phyloP scores from a whole-genome alignment of 768 basidiomycete species.

The Tulasnella sp. region DNA sequence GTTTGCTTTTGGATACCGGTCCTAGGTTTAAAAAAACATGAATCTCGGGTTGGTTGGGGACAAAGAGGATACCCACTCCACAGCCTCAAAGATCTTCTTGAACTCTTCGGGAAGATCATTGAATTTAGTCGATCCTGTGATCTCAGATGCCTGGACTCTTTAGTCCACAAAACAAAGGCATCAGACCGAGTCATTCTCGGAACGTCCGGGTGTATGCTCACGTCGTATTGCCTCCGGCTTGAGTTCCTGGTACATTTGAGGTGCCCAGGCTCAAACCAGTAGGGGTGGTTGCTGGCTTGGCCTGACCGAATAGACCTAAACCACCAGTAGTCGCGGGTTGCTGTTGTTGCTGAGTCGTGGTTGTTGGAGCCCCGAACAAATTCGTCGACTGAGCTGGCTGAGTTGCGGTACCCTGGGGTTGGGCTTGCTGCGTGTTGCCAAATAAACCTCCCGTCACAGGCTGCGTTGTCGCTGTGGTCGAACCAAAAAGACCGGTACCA shows the following conservation, averaged over 20 bases:
- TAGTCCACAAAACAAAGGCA: neutral
- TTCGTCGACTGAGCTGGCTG: neutral
- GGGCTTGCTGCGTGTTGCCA: neutral
- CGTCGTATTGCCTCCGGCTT: neutral
- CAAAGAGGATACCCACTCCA: constrained; percentile 54
- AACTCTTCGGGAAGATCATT: constrained; percentile 73
- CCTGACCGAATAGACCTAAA: constrained; percentile 3
- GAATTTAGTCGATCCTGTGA: constrained; percentile 63
- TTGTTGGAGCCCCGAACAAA: neutral
- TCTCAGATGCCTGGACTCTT: neutral
- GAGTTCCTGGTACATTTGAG: neutral
- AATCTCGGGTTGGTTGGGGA: neutral
- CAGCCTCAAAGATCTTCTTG: constrained; percentile 59
- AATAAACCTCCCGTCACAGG: constrained; percentile 10
- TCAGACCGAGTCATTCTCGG: too few relatives aligned
- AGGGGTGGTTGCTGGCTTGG: neutral
- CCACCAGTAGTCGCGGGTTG: neutral
- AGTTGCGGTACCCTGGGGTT: neutral
- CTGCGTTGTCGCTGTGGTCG: neutral
- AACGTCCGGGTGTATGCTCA: neutral
- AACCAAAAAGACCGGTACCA: neutral
- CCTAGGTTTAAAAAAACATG: constrained; percentile 39
- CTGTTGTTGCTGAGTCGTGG: neutral
- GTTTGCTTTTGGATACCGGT: constrained; percentile 70
- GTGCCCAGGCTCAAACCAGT: constrained; percentile 2